These are phyloP conservation scores for Blastobotrys indianensis DNA, from an alignment of 1,139 yeast species.

Conservation along the genomic window DNA sequence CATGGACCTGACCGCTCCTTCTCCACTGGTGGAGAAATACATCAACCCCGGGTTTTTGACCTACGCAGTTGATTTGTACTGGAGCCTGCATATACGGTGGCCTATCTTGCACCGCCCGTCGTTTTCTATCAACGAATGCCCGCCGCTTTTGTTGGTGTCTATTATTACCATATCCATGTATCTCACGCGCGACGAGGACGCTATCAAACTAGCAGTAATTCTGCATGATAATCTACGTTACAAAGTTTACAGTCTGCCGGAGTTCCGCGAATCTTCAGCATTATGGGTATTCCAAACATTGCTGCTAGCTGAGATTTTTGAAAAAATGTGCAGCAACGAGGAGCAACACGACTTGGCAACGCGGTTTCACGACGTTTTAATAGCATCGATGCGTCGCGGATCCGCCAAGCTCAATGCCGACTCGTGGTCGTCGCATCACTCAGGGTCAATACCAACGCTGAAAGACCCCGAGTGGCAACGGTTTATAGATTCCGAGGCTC, in stretches of 20 bases:
- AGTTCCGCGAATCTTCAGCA: slow-evolving; percentile 52
- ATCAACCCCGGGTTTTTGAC: slow-evolving; percentile 21
- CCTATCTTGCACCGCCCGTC: slow-evolving; percentile 56
- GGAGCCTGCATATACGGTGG: slow-evolving; percentile 47
- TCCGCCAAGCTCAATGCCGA: slow-evolving; percentile 16
- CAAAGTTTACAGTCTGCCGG: slow-evolving; percentile 50
- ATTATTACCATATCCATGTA: slow-evolving; percentile 51
- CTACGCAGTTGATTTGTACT: slow-evolving; percentile 24
- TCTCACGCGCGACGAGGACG: slow-evolving; percentile 30
- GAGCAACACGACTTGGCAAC: slow-evolving; percentile 40
- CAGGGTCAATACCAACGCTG: slow-evolving; percentile 7
- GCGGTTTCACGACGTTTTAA: slow-evolving; percentile 25
- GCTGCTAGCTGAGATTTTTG: slow-evolving; percentile 56
- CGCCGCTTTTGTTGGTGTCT: slow-evolving; percentile 46
- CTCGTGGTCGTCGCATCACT: slow-evolving; percentile 2
- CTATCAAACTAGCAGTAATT: slow-evolving; percentile 36
- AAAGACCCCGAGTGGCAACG: slow-evolving; percentile 21
- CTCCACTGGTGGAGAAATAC: slow-evolving; percentile 19
- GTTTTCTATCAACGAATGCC: slow-evolving; percentile 44
- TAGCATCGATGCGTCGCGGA: slow-evolving; percentile 25
- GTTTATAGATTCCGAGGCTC: slow-evolving; percentile 23
- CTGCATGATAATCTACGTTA: slow-evolving; percentile 55
- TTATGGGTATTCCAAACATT: slow-evolving; percentile 62
- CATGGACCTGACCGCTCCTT: slow-evolving; percentile 13
- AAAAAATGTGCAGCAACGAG: slow-evolving; percentile 48